These are phyloP conservation scores for Trifolium fragiferum DNA, from an alignment of 306 rosid genomes.

Conservation along the genomic window DNA sequence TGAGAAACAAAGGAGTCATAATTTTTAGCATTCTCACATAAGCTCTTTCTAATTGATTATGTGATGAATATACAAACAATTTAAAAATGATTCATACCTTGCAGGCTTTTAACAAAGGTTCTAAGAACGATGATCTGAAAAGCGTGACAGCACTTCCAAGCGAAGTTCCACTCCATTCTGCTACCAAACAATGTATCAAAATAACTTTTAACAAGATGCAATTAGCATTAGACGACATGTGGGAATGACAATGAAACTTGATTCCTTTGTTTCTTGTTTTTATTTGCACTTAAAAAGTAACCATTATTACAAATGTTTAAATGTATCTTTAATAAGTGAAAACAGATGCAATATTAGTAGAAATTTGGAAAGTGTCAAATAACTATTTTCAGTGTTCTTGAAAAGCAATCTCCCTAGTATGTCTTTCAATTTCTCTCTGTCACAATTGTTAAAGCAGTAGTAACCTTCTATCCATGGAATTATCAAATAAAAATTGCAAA, in stretches of 20 bases:
- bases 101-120: slow-evolving; percentile 73
- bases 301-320: neutral
- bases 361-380: neutral
- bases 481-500: neutral
- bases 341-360: neutral
- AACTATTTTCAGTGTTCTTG: neutral
- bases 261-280: neutral
- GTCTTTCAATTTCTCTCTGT: neutral
- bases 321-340: neutral
- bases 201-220: slow-evolving; percentile 28
- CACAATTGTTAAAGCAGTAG: neutral
- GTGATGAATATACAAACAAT: neutral
- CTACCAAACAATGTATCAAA: slow-evolving; percentile 35
- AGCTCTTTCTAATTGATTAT: neutral
- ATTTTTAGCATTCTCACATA: neutral
- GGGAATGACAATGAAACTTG: neutral
- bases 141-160: slow-evolving; percentile 65
- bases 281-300: neutral
- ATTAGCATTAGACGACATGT: slow-evolving; percentile 20
- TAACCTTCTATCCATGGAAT: neutral
- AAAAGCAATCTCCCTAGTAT: neutral
- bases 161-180: slow-evolving; percentile 65
- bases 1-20: slow-evolving; percentile 7
- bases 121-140: slow-evolving; percentile 77
- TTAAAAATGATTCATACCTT: slow-evolving; percentile 54